phyloP scores from a whole-genome alignment of 2,329 filamentous ascomycete genomes.

The Eutypella sp. region DNA sequence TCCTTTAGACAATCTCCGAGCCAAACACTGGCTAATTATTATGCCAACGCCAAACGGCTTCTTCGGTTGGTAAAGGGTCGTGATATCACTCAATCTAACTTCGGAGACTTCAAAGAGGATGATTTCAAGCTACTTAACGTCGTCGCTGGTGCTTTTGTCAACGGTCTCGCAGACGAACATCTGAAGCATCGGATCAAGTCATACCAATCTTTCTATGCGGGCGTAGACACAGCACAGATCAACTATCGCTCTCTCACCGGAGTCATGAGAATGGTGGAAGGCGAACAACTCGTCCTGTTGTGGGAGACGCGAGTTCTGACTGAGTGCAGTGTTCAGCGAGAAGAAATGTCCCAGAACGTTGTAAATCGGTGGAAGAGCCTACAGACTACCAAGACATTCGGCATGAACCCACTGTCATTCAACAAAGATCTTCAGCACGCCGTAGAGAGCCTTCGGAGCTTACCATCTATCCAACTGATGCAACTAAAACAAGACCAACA shows the following conservation, averaged over 20 bases:
- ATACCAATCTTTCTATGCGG: slow-evolving; percentile 43
- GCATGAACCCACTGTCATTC: slow-evolving; percentile 43
- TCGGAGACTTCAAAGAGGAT: slow-evolving; percentile 33
- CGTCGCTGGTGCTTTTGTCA: slow-evolving; percentile 49
- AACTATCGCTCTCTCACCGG: slow-evolving; percentile 47
- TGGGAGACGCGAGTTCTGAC: slow-evolving; percentile 35
- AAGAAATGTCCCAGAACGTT: slow-evolving; percentile 28
- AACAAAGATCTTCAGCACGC: slow-evolving; percentile 48
- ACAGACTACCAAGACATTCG: slow-evolving; percentile 35
- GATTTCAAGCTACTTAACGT: slow-evolving; percentile 47
- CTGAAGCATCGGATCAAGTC: slow-evolving; percentile 40
- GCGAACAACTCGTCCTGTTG: slow-evolving; percentile 46
- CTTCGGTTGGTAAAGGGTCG: slow-evolving; percentile 44
- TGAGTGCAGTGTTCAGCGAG: slow-evolving; percentile 32
- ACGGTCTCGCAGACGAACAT: slow-evolving; percentile 44
- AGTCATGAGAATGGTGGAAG: slow-evolving; percentile 50
- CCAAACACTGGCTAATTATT: slow-evolving; percentile 42
- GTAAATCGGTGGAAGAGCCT: slow-evolving; percentile 43
- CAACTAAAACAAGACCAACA: slow-evolving; percentile 48
- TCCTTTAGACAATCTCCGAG: slow-evolving; percentile 37
- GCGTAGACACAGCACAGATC: slow-evolving; percentile 17
- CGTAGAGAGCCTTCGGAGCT: slow-evolving; percentile 44
- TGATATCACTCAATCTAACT: slow-evolving; percentile 46
- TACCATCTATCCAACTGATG: slow-evolving; percentile 49
- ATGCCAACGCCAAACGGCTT: slow-evolving; percentile 42